Evolutionary conservation across 2,329 filamentous ascomycete species (phyloP).

Genomic region (Bisporella sp.): DNA sequence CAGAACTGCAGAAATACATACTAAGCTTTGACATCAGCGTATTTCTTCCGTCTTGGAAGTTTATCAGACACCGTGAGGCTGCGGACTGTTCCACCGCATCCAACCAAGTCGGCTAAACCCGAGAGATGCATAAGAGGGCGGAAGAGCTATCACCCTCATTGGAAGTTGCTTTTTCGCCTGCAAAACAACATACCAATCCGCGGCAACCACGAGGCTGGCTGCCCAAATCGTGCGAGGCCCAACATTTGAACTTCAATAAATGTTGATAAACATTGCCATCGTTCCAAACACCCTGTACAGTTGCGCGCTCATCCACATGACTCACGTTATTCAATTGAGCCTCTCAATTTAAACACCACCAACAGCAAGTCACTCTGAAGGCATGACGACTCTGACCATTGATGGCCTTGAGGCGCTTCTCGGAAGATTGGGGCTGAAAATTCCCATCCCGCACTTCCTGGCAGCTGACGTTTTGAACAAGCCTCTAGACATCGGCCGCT

Average conservation of each 20-base stretch:
- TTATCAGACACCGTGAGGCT: neutral
- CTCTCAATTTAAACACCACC: neutral
- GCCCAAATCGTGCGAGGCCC: neutral
- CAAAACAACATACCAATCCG: neutral
- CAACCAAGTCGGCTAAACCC: neutral
- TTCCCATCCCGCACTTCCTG: slow-evolving; percentile 4
- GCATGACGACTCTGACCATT: slow-evolving; percentile 2
- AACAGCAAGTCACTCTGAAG: neutral
- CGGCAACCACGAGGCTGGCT: neutral
- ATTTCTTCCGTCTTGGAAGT: neutral
- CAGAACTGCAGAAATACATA: no score
- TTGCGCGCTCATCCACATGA: neutral
- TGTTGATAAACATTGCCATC: neutral
- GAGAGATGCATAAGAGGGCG: neutral
- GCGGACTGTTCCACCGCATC: neutral
- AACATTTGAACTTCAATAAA: neutral
- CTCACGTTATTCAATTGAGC: neutral
- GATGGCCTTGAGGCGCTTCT: slow-evolving; percentile 2
- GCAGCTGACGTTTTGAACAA: slow-evolving; percentile 7
- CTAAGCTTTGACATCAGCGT: no score
- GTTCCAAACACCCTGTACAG: neutral
- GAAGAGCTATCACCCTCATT: neutral
- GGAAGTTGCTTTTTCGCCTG: neutral
- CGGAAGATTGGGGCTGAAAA: slow-evolving; percentile 1
- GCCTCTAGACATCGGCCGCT: slow-evolving; percentile 9